Evolutionary conservation across 2,329 filamentous ascomycete genomes (phyloP).

Genomic region (Aurifilum marmelostoma): DNA sequence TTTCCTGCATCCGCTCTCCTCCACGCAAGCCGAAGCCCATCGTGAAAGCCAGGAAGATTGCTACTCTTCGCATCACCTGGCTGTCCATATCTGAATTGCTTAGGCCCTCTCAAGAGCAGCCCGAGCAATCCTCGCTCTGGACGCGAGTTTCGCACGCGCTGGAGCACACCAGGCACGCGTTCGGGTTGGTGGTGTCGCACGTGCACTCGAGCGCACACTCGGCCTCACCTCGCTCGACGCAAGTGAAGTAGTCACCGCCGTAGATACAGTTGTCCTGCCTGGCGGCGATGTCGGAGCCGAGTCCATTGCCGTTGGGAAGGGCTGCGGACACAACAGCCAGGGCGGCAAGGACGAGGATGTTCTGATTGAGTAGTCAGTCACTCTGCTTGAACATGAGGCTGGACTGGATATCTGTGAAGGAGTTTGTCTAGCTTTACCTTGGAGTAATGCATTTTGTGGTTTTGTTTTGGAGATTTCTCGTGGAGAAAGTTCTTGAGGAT

Average conservation of each 20-base stretch:
- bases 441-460: background rate
- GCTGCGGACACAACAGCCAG: background rate
- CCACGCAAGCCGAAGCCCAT: background rate
- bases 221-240: background rate
- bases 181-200: background rate
- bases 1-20: background rate
- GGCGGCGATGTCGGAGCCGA: background rate
- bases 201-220: background rate
- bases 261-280: constrained; percentile 1
- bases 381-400: background rate
- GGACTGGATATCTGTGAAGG: background rate
- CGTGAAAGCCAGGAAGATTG: background rate
- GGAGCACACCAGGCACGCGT: background rate
- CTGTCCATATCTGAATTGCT: background rate
- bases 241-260: background rate
- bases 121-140: constrained; percentile 1
- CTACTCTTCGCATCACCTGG: background rate
- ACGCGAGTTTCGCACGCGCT: background rate
- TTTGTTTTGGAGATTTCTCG: background rate
- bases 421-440: background rate
- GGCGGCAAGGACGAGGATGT: background rate
- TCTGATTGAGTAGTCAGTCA: background rate
- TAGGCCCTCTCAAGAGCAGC: background rate
- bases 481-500: background rate
- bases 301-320: background rate